These are phyloP conservation scores for Leccinum truebloodii DNA, from an alignment of 768 basidiomycete genomes.

Conservation along the genomic window DNA sequence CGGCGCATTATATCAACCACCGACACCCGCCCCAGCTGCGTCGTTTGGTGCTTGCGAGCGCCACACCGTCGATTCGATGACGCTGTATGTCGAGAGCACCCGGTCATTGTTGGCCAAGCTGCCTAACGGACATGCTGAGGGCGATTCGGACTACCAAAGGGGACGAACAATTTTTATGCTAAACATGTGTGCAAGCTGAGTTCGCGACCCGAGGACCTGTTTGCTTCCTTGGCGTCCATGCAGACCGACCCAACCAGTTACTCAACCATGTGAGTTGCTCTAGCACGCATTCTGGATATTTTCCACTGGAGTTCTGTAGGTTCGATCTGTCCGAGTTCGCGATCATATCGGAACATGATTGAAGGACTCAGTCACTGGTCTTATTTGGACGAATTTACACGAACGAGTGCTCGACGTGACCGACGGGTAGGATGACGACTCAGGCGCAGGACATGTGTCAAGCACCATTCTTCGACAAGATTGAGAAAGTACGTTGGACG, in stretches of 20 bases:
- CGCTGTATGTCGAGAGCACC: constrained; percentile 29
- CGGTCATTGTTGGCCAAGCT: constrained; percentile 28
- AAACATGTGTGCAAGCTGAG: constrained; percentile 37
- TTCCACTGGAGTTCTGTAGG: constrained; percentile 1
- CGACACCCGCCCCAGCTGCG: constrained; percentile 42
- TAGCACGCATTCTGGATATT: background rate
- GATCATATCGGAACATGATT: constrained; percentile 34
- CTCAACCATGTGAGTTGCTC: constrained; percentile 33
- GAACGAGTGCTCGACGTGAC: no score
- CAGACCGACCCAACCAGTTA: constrained; percentile 36
- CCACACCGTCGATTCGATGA: constrained; percentile 29
- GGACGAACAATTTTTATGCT: constrained; percentile 29
- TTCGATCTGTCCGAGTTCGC: constrained; percentile 37
- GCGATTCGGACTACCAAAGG: constrained; percentile 33
- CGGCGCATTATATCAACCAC: constrained; percentile 38
- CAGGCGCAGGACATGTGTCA: no score
- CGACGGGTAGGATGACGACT: no score
- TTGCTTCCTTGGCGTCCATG: constrained; percentile 25
- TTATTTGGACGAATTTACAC: constrained; percentile 31
- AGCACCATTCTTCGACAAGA: constrained; percentile 20
- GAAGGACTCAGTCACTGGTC: constrained; percentile 43
- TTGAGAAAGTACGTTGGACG: constrained; percentile 44
- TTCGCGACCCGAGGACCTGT: constrained; percentile 38
- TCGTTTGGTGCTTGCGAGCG: constrained; percentile 36
- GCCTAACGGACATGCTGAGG: constrained; percentile 32